Evolutionary conservation across 2,329 filamentous ascomycete genomes (phyloP), one percentile per base, ranked within the genome.

Genomic region (Graphiopsis chlorocephala): DNA sequence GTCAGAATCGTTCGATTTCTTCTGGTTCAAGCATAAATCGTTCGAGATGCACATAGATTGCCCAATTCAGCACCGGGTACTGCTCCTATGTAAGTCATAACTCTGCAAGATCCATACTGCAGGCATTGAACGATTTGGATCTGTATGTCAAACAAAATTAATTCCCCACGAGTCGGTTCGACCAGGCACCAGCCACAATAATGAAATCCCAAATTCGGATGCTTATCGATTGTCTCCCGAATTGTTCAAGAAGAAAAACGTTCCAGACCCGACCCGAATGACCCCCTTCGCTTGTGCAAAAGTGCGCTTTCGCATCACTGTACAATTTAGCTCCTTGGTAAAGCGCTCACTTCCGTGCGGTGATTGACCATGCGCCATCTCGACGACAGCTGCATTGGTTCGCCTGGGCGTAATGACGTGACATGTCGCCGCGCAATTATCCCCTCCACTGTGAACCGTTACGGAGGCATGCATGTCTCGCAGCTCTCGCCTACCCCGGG

Each of bases 281-380:
- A 28, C 7, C 25, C 50, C 53, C 31, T 38, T 56, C 29, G 53
- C 53, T 56, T 53, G 28, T 29, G 50, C 29, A 31, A 52, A 17
- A n/a, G 47, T 25, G 20, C 31, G 53, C 53, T 56, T 26, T 56
- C 53, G 53, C 53, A 56, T 56, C 38, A 56, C n/a, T 20, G 38
- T 45, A 45, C 53, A n/a, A 11, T 23, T 31, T 56, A 56, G 53
- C 31, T 56, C 53, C 50, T 53, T 53, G 53, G 29, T 56, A 56
- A 25, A 38, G 53, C 31, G 23, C 31, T 56, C 53, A 28, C 31
- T 56, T 56, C 20, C n/a, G 26, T 33, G 20, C 28, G 28, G 29
- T 35, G 31, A 56, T 35, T 56, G 31, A 56, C 20, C 20, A 31
- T 56, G 53, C 53, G 23, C 53, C 53, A 56, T 56, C 20, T 53